Conservation (phyloP, 2,329 filamentous ascomycete species). For the Rutstroemia sp. region DNA sequence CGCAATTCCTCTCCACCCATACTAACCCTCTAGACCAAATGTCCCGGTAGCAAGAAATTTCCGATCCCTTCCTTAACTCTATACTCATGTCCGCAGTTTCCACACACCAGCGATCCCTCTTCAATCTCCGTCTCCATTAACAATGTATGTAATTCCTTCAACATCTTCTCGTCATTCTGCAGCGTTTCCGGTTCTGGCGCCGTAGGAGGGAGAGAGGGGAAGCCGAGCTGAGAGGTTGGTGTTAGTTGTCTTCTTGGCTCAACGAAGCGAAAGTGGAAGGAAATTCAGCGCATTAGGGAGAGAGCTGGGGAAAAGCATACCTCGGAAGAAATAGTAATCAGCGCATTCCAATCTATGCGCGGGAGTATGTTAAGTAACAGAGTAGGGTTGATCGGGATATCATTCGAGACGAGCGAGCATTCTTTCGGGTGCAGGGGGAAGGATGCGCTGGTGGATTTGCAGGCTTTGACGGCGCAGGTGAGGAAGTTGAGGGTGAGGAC, state of each 20-base stretch:
- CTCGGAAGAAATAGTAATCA: slow-evolving; percentile 70
- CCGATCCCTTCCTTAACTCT: slow-evolving; percentile 91
- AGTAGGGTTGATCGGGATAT: slow-evolving; percentile 71
- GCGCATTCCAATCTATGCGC: slow-evolving; percentile 79
- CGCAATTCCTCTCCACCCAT: neutral
- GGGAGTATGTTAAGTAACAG: slow-evolving; percentile 82
- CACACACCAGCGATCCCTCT: slow-evolving; percentile 85
- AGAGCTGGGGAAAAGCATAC: slow-evolving; percentile 37
- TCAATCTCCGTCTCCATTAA: slow-evolving; percentile 84
- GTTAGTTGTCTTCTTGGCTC: slow-evolving; percentile 7
- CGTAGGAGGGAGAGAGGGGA: slow-evolving; percentile 61
- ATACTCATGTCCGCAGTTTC: slow-evolving; percentile 89
- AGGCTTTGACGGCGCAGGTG: slow-evolving; percentile 90
- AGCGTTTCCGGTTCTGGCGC: slow-evolving; percentile 57
- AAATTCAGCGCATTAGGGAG: neutral
- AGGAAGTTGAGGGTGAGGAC: slow-evolving; percentile 93
- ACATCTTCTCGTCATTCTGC: slow-evolving; percentile 57
- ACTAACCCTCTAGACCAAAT: slow-evolving; percentile 55
- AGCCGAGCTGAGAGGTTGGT: slow-evolving; percentile 57
- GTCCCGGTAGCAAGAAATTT: slow-evolving; percentile 89
- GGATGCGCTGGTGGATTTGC: slow-evolving; percentile 71
- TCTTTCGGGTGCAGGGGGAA: slow-evolving; percentile 92
- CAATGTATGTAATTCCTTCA: slow-evolving; percentile 72
- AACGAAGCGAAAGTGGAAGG: neutral
- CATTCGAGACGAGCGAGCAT: slow-evolving; percentile 79